These are phyloP conservation scores for Myriangium duriaei DNA, from an alignment of 2,329 filamentous ascomycete genomes.

Conservation along the genomic window DNA sequence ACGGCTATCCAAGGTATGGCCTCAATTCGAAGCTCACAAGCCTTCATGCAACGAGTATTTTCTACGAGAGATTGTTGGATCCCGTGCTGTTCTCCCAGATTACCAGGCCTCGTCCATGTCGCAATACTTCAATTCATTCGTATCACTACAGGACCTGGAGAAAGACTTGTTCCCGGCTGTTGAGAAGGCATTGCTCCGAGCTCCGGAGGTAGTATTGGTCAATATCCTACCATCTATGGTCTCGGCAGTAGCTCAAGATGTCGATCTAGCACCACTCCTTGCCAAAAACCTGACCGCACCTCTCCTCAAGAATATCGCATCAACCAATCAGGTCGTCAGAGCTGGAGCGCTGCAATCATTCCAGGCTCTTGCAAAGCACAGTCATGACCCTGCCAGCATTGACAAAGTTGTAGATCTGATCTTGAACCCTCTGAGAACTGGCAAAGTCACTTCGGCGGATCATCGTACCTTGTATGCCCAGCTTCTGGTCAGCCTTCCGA, in stretches of 20 bases:
- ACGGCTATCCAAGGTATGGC: conserved; percentile 52
- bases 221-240: conserved; percentile 66
- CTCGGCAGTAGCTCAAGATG: conserved; percentile 50
- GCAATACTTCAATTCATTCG: conserved; percentile 73
- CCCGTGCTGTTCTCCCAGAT: conserved; percentile 54
- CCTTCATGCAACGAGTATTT: conserved; percentile 71
- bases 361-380: conserved; percentile 51
- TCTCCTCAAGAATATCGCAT: conserved; percentile 80
- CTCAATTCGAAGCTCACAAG: conserved; percentile 53
- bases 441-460: conserved; percentile 74
- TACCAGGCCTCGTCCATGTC: conserved; percentile 61
- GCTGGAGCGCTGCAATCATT: conserved; percentile 66
- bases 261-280: conserved; percentile 69
- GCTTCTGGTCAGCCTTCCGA: conserved; percentile 55
- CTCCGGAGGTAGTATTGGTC: conserved; percentile 78
- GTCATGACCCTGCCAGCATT: conserved; percentile 45
- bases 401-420: conserved; percentile 66
- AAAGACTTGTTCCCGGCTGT: conserved; percentile 66
- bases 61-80: conserved; percentile 70
- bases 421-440: conserved; percentile 62
- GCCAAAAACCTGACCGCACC: conserved; percentile 67
- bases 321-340: conserved; percentile 67
- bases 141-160: conserved; percentile 59
- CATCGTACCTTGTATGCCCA: conserved; percentile 74
- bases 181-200: conserved; percentile 78